Evolutionary conservation across 495 filamentous ascomycete genomes (phyloP).

Genomic region (Acidiella bohemica): DNA sequence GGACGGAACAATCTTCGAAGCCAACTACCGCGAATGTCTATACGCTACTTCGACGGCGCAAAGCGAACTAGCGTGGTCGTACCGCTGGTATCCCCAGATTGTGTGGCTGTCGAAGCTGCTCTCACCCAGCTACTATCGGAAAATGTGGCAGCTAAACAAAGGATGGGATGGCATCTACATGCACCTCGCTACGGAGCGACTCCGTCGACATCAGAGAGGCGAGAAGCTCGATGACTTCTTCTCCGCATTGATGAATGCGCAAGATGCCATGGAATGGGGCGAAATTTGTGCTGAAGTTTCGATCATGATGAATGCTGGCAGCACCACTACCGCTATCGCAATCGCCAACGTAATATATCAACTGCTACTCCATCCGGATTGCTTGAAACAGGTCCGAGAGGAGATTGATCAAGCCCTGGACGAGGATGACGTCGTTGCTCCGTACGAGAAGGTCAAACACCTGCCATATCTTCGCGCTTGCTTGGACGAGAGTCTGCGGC

Average conservation of each 20-base stretch:
- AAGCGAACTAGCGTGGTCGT: constrained; percentile 33
- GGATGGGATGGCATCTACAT: constrained; percentile 28
- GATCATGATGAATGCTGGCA: constrained; percentile 41
- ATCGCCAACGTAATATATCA: constrained; percentile 41
- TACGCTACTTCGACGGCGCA: no score
- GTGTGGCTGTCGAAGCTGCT: constrained; percentile 2
- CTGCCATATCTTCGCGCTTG: constrained; percentile 28
- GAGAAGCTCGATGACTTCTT: constrained; percentile 47
- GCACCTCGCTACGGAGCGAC: constrained; percentile 5
- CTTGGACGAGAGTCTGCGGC: constrained; percentile 27
- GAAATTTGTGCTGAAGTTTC: constrained; percentile 24
- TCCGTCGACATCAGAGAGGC: constrained; percentile 32
- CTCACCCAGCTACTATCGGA: constrained; percentile 1
- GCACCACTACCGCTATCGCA: constrained; percentile 42
- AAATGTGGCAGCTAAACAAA: constrained; percentile 17
- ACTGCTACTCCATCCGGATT: constrained; percentile 40
- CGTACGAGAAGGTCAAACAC: constrained; percentile 34
- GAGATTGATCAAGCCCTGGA: constrained; percentile 38
- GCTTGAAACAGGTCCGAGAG: constrained; percentile 38
- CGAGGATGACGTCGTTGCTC: constrained; percentile 28
- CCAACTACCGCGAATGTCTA: not conserved
- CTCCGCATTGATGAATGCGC: constrained; percentile 41
- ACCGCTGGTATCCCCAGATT: constrained; percentile 32
- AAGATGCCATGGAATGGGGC: constrained; percentile 27
- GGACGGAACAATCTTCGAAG: not conserved